A percentile compares a stretch with the other conserved stretches of the same genome.
These are phyloP conservation scores for Chlamydomonas sphaeroides DNA, from an alignment of 139 green algal species.

Conservation along the genomic window DNA sequence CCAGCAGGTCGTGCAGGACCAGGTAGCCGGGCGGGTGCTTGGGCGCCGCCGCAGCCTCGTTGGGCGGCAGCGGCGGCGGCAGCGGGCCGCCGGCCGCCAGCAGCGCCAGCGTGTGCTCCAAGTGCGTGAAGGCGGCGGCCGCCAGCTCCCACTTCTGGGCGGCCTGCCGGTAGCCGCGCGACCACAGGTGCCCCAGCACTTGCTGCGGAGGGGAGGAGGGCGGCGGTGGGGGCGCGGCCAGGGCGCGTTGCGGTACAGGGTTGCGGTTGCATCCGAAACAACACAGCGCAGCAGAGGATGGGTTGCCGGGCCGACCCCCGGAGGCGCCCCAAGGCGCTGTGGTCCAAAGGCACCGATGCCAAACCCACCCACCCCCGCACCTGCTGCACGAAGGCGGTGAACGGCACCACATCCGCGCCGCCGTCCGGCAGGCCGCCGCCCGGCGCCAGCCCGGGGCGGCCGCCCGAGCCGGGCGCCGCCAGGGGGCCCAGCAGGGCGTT, in stretches of 20 bases:
- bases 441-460: too few relatives aligned
- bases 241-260: too few relatives aligned
- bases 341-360: too few relatives aligned
- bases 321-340: too few relatives aligned
- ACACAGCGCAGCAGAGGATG: background rate
- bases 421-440: slow-evolving; percentile 52
- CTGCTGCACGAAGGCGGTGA: slow-evolving; percentile 70
- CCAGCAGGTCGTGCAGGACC: slow-evolving; percentile 78
- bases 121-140: slow-evolving; percentile 66
- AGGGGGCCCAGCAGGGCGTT: slow-evolving; percentile 67
- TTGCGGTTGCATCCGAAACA: background rate
- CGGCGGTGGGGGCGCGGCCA: slow-evolving; percentile 24
- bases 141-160: slow-evolving; percentile 81
- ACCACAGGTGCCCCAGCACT: slow-evolving; percentile 56
- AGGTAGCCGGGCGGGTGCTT: slow-evolving; percentile 43
- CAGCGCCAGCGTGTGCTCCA: slow-evolving; percentile 50
- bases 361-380: background rate
- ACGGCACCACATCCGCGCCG: slow-evolving; percentile 57
- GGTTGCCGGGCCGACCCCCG: background rate
- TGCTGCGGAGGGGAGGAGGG: slow-evolving; percentile 45
- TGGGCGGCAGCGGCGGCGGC: slow-evolving; percentile 25
- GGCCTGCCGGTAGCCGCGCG: slow-evolving; percentile 54
- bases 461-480: background rate
- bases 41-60: slow-evolving; percentile 34
- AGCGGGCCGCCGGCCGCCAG: slow-evolving; percentile 35